Conservation (phyloP, 176 grass and related monocot species). For the Rhipidocladum racemiflorum region DNA sequence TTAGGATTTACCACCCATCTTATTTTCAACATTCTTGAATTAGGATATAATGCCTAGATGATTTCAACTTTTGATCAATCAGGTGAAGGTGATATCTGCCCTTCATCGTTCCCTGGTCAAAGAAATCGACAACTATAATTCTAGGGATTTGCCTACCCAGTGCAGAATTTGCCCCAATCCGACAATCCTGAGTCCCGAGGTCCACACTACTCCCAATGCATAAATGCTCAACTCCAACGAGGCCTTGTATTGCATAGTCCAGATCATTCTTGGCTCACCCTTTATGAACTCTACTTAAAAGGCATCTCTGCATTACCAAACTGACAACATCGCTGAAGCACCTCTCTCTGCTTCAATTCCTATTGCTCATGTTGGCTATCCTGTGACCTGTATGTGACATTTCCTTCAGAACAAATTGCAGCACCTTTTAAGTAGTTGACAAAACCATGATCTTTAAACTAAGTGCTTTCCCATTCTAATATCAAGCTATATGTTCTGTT, state of each 20-base stretch:
- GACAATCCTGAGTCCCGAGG: not conserved
- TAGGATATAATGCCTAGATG: not conserved
- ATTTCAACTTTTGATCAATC: not conserved
- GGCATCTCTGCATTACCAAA: not conserved
- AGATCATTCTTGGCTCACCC: constrained; percentile 7
- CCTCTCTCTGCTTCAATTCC: not conserved
- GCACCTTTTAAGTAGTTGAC: not conserved
- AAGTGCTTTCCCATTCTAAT: not conserved
- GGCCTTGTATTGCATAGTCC: not conserved
- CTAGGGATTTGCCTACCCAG: not conserved
- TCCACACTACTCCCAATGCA: not conserved
- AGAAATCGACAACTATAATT: not conserved
- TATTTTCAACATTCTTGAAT: not conserved
- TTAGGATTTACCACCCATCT: not conserved
- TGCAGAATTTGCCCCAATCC: not conserved
- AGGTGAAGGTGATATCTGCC: not conserved
- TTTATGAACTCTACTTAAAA: not conserved
- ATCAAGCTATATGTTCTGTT: not conserved
- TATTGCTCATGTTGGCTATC: not conserved
- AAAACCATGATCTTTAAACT: not conserved
- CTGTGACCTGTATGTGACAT: not conserved
- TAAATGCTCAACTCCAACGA: not conserved
- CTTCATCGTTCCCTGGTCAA: not conserved
- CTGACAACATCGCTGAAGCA: not conserved
- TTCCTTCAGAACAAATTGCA: not conserved